A percentile compares a stretch with the other conserved stretches of the same genome.
Evolutionary conservation across 2,329 filamentous ascomycete genomes (phyloP).

Genomic region (Pseudogymnoascus sp.): DNA sequence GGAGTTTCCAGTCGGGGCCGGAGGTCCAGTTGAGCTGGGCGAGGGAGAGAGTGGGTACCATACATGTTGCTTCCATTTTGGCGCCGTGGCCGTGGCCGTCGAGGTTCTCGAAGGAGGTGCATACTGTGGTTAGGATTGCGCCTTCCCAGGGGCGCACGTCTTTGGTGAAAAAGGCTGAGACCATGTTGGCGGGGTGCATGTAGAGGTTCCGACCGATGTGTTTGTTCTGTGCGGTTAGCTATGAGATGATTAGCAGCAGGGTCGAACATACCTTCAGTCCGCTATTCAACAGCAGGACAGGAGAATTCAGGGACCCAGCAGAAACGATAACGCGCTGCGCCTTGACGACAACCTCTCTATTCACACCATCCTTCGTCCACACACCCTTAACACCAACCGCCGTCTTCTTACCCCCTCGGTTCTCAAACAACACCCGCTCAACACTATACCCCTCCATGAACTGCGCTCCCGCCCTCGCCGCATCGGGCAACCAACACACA

Average conservation of each 20-base stretch:
- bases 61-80: constrained; percentile 70
- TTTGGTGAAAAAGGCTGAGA: constrained; percentile 57
- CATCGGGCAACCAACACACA: constrained; percentile 71
- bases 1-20: constrained; percentile 65
- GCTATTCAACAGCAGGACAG: constrained; percentile 67
- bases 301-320: constrained; percentile 67
- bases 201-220: constrained; percentile 78
- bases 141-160: constrained; percentile 63
- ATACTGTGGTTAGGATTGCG: constrained; percentile 72
- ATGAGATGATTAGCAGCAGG: neutral
- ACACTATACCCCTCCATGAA: constrained; percentile 80
- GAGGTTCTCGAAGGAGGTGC: constrained; percentile 70
- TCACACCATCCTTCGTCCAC: constrained; percentile 47
- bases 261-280: constrained; percentile 46
- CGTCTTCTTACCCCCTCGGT: constrained; percentile 30
- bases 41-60: constrained; percentile 61
- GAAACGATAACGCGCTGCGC: constrained; percentile 75
- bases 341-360: constrained; percentile 60
- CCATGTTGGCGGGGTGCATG: constrained; percentile 63
- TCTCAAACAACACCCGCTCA: constrained; percentile 61
- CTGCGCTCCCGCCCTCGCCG: constrained; percentile 64
- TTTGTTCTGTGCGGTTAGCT: constrained; percentile 42
- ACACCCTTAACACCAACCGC: constrained; percentile 65
- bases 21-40: constrained; percentile 56
- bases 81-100: constrained; percentile 73